These are phyloP conservation scores for Linum tenue DNA, from an alignment of 345 rosid species.

Conservation along the genomic window DNA sequence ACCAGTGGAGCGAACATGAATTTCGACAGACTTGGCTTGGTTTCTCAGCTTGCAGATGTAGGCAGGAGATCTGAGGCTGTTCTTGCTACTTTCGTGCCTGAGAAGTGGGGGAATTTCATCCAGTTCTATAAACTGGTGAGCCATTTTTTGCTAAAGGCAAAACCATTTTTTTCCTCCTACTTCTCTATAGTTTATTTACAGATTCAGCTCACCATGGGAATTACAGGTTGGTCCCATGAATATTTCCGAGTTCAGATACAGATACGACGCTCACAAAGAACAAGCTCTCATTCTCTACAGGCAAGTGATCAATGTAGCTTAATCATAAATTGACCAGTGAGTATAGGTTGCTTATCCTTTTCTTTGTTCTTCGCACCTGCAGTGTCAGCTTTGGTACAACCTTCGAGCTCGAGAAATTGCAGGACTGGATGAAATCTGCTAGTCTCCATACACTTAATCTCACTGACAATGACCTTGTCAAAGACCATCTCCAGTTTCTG, in stretches of 20 bases:
- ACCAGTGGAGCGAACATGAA: constrained; percentile 98
- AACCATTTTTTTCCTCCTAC: background rate
- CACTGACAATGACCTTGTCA: constrained; percentile 2
- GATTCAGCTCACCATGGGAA: constrained; percentile 1
- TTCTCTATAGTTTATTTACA: no score
- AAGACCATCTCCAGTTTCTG: constrained; percentile 3
- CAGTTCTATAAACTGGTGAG: constrained; percentile 66
- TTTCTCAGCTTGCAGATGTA: constrained; percentile 89
- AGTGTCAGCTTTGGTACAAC: constrained; percentile 4
- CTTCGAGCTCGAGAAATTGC: background rate
- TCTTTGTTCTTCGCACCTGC: background rate
- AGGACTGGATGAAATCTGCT: constrained; percentile 3
- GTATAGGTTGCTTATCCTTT: background rate
- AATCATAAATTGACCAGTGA: background rate
- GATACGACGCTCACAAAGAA: constrained; percentile 48
- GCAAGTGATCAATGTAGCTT: constrained; percentile 19
- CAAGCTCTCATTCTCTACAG: constrained; percentile 78
- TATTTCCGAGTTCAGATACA: constrained; percentile 86
- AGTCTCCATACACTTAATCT: background rate
- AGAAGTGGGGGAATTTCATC: constrained; percentile 78
- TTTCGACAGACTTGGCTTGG: constrained; percentile 81
- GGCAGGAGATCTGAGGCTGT: constrained; percentile 94
- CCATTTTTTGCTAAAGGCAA: background rate
- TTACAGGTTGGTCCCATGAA: constrained; percentile 72
- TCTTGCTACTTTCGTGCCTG: constrained; percentile 75